phyloP scores from a whole-genome alignment of 805 yeast species.

The Hagleromyces aurorensis region DNA sequence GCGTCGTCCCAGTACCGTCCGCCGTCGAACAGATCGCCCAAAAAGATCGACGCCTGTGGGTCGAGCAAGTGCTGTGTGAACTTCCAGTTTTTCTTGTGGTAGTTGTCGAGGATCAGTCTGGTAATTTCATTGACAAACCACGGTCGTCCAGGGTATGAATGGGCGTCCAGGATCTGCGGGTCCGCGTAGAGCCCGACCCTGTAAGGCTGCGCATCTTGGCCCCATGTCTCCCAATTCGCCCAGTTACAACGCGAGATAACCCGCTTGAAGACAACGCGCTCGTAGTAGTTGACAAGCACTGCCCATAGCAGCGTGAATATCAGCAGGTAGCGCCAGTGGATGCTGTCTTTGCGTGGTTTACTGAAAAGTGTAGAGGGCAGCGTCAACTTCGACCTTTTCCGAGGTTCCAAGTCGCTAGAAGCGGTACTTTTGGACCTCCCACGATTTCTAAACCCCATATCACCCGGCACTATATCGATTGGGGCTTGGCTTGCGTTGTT shows the following conservation, averaged over 20 bases:
- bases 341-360: conserved; percentile 1
- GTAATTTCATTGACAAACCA: conserved; percentile 45
- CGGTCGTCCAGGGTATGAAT: conserved; percentile 75
- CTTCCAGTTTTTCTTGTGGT: conserved; percentile 68
- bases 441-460: conserved; percentile 10
- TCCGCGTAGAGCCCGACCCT: conserved; percentile 71
- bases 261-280: conserved; percentile 40
- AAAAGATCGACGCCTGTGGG: conserved; percentile 70
- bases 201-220: conserved; percentile 33
- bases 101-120: conserved; percentile 60
- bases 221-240: conserved; percentile 62
- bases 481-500: no score
- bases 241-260: conserved; percentile 49
- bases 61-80: conserved; percentile 47
- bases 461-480: no score
- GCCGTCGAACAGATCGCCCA: conserved; percentile 93
- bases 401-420: conserved; percentile 3
- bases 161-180: conserved; percentile 86
- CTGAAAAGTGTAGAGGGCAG: neutral
- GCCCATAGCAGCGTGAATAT: conserved; percentile 35
- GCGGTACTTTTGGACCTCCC: conserved; percentile 5
- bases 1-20: conserved; percentile 79
- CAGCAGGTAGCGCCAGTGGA: conserved; percentile 24
- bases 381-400: neutral
- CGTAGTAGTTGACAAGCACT: conserved; percentile 42